Evolutionary conservation across 495 filamentous ascomycete genomes (phyloP), one percentile per base, ranked within the genome.

Genomic region (Penicillium cataractarum): DNA sequence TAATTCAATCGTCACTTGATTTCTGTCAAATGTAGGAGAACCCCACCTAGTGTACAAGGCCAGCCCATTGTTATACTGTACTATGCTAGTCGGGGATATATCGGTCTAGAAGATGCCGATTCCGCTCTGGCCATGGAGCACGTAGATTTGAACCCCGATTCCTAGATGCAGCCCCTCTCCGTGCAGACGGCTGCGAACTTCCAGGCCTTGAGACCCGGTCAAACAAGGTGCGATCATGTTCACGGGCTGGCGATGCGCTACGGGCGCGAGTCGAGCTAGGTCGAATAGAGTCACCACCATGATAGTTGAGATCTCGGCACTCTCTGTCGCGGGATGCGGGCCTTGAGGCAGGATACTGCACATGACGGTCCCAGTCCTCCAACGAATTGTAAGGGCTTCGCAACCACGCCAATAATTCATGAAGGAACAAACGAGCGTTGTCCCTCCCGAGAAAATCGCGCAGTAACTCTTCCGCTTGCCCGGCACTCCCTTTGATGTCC

Each of bases 391-490:
- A 92, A 1, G 92, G 92, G 71, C 92, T 96, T 58, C 92, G 80
- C 58, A 97, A 72, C 89, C 90, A 97, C 13, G 86, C 86, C 58
- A 85, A 81, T 40, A 97, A 74, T 72, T 97, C 93, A 75, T 97
- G 93, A 51, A 96, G 75, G 63, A 99, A 95, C 54, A 97, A 72
- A 8, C 84, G 77, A 9, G 93, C 85, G 74, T 97, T 87, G 26
- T 88, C 87, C 35, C 90, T 80, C 3, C 92, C 93, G 0, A 99
- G 70, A 63, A 93, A 97, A 39, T 97, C 94, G 17, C 87, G 77
- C n/a, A 97, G 73, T 78, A 97, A 87, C 35, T 92, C 89, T 71
- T 97, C 92, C 0, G 95, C 92, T 61, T 94, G 89, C 5, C 93
- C 92, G 13, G 84, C 84, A 68, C 89, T 90, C 9, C 87, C 90